Evolutionary conservation across 257 asterid species (phyloP), one percentile per base, ranked within the genome.

Genomic region (Solanum tarapatanum): DNA sequence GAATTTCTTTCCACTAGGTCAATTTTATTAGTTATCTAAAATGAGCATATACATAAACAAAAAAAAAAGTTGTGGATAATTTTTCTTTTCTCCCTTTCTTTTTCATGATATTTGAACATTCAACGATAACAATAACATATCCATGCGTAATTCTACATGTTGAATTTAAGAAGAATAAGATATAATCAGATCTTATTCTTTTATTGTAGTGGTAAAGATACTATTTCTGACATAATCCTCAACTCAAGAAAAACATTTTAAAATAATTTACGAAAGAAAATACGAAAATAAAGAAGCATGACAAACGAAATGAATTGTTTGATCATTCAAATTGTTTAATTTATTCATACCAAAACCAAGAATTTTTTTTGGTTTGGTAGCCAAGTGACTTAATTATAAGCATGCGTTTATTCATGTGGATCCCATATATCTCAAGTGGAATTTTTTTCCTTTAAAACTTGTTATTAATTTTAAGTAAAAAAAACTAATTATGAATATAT

Each of bases 341-440:
- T 39, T n/a, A 36, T 37, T 75, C 32, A 75, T 75, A 73, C 37
- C 85, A 28, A 80, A 80, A 80, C 68, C 68, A 80, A 4, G 28
- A 80, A 16, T 7, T 14, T 26, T 80, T 2, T 45, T 45, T 45
- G 84, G 85, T 45, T 80, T 80, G 85, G 85, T 80, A 28, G 64
- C 16, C 6, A 82, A 48, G 11, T 82, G 69, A 82, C 85, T 82
- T 82, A 48, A 30, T 70, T 70, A 70, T 82, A 82, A 48, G 43
- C 69, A 82, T 82, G 85, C 69, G 43, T 12, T 77, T 41, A 77
- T 39, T 77, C 35, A 79, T 16, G 84, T 79, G 84, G 85, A 48
- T 48, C 68, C 85, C 41, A 28, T 28, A 26, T 48, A 30, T 26
- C 26, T 45, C 85, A 26, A 80, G 84, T 79, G 64, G 7, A 2